Evolutionary conservation across 176 grass and related monocot genomes (phyloP).

Genomic region (Thinopyrum elongatum): DNA sequence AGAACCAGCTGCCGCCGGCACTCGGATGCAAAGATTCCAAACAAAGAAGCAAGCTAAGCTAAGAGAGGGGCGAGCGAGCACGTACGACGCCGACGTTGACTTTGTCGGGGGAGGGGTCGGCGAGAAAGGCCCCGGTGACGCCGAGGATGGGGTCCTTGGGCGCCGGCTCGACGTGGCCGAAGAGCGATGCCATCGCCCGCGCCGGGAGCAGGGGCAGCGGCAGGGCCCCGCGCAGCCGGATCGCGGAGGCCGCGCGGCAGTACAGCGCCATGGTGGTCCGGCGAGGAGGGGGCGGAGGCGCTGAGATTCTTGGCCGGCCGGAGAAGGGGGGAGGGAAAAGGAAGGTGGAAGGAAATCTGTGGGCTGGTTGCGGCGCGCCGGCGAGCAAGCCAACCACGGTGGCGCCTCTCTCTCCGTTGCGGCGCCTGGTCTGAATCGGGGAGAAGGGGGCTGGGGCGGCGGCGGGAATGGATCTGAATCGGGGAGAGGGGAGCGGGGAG

Average conservation of each 20-base stretch:
- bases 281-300: too few relatives aligned
- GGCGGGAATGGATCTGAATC: too few relatives aligned
- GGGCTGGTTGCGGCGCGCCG: not conserved
- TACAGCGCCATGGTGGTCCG: too few relatives aligned
- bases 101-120: conserved; percentile 77
- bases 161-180: conserved; percentile 82
- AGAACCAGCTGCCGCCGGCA: conserved; percentile 9
- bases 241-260: too few relatives aligned
- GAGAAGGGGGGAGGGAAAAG: not conserved
- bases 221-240: too few relatives aligned
- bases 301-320: not conserved
- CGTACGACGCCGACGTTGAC: conserved; percentile 88
- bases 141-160: conserved; percentile 96
- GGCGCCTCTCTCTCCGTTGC: too few relatives aligned
- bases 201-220: conserved; percentile 3
- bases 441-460: too few relatives aligned
- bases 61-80: not conserved
- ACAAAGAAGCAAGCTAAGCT: not conserved
- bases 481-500: too few relatives aligned
- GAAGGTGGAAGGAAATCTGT: conserved; percentile 7
- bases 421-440: too few relatives aligned
- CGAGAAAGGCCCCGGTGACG: conserved; percentile 94
- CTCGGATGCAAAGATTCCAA: not conserved
- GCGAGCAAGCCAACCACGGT: too few relatives aligned
- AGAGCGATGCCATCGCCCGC: conserved; percentile 69